A percentile compares a stretch with the other conserved stretches of the same genome.
These are phyloP conservation scores for Apiotrichum mycotoxinovorans DNA, from an alignment of 1,284 basidiomycete species.

Conservation along the genomic window DNA sequence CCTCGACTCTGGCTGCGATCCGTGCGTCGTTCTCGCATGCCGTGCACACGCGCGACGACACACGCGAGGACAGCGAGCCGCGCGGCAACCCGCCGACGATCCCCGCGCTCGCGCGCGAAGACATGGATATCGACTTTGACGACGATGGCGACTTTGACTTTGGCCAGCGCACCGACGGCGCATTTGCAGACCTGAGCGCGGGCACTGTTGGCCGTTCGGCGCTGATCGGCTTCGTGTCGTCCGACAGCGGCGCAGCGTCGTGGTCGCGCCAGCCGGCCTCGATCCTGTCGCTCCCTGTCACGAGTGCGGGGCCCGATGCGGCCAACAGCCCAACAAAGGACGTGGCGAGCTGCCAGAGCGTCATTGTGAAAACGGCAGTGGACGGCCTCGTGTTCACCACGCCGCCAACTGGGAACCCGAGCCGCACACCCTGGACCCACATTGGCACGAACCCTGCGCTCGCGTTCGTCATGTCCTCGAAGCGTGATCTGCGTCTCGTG, in stretches of 20 bases:
- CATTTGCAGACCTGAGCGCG: constrained; percentile 39
- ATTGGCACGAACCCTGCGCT: constrained; percentile 77
- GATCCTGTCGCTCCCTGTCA: constrained; percentile 32
- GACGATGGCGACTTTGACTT: constrained; percentile 52
- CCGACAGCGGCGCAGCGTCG: constrained; percentile 6
- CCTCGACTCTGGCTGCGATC: constrained; percentile 72
- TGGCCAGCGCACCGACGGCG: constrained; percentile 55
- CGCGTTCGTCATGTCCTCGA: constrained; percentile 89
- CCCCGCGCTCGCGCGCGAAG: constrained; percentile 46
- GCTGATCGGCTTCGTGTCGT: constrained; percentile 28
- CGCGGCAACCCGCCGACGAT: constrained; percentile 36
- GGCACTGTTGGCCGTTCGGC: constrained; percentile 36
- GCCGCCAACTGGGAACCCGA: constrained; percentile 25
- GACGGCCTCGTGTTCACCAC: constrained; percentile 71
- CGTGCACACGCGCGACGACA: constrained; percentile 24
- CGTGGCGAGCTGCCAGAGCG: no score
- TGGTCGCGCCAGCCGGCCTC: constrained; percentile 33
- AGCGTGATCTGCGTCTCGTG: constrained; percentile 79
- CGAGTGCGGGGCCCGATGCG: constrained; percentile 24
- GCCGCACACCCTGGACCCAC: constrained; percentile 65
- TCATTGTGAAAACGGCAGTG: constrained; percentile 73
- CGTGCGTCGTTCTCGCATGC: constrained; percentile 55
- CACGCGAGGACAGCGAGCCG: constrained; percentile 27
- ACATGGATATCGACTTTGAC: constrained; percentile 49
- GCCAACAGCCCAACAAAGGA: no score